Percentiles rank a stretch among this genome's conserved stretches.
phyloP scores from a whole-genome alignment of 176 grass and related monocot genomes.

The Triticum turgidum region DNA sequence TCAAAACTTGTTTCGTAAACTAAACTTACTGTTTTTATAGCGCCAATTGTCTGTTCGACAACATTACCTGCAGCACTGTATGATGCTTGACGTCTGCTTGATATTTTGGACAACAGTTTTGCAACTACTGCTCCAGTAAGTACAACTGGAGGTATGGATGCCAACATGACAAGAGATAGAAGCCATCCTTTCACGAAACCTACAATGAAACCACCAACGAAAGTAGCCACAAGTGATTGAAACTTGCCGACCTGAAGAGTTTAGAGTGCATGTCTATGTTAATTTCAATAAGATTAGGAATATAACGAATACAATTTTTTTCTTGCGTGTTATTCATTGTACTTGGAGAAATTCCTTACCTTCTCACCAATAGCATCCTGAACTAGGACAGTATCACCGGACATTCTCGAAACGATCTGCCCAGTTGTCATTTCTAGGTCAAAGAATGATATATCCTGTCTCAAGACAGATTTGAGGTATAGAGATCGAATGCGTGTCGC shows the following conservation, averaged over 20 bases:
- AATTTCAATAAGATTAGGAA: background rate
- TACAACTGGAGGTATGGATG: conserved; percentile 19
- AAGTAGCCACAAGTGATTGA: conserved; percentile 16
- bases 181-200: conserved; percentile 40
- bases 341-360: background rate
- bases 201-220: conserved; percentile 33
- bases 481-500: conserved; percentile 16
- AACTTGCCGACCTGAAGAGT: conserved; percentile 38
- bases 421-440: conserved; percentile 36
- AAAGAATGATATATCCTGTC: conserved; percentile 45
- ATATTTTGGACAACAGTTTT: background rate
- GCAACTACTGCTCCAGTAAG: conserved; percentile 15
- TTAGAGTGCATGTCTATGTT: background rate
- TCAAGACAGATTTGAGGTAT: conserved; percentile 37
- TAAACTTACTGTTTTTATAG: conserved; percentile 10
- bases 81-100: conserved; percentile 27
- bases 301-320: background rate
- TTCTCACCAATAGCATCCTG: conserved; percentile 57
- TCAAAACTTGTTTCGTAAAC: background rate
- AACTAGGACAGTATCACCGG: conserved; percentile 38
- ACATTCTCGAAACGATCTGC: conserved; percentile 16
- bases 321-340: background rate
- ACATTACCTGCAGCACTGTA: conserved; percentile 22
- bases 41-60: conserved; percentile 30
- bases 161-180: conserved; percentile 36